Conservation (phyloP, 2,329 filamentous ascomycete genomes). For the Claviceps purpurea region DNA sequence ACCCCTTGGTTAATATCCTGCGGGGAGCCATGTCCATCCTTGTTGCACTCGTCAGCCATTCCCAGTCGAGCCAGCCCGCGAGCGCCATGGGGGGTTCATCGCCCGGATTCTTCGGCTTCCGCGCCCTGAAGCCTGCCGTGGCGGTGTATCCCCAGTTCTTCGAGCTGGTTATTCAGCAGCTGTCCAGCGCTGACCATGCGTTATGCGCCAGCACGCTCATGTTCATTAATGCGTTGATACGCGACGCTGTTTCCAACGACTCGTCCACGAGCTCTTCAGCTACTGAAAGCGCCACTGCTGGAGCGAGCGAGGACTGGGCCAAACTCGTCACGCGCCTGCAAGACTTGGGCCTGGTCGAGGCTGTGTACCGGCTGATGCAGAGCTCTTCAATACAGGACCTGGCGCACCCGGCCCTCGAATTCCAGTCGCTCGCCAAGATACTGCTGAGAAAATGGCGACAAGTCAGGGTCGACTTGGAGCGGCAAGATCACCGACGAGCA, state of each 20-base stretch:
- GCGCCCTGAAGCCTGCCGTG: slow-evolving; percentile 81
- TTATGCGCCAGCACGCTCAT: slow-evolving; percentile 92
- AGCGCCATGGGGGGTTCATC: slow-evolving; percentile 24
- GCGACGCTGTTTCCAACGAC: slow-evolving; percentile 74
- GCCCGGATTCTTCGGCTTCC: slow-evolving; percentile 63
- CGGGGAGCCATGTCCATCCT: slow-evolving; percentile 94
- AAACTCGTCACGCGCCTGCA: slow-evolving; percentile 90
- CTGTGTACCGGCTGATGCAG: slow-evolving; percentile 88
- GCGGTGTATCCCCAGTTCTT: slow-evolving; percentile 88
- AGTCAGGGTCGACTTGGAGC: slow-evolving; percentile 70
- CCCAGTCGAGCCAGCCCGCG: slow-evolving; percentile 41
- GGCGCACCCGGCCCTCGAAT: slow-evolving; percentile 80
- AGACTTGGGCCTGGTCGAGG: slow-evolving; percentile 83
- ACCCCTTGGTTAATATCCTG: slow-evolving; percentile 93
- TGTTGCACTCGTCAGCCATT: slow-evolving; percentile 82
- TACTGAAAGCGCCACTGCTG: slow-evolving; percentile 15
- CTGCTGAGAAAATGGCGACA: slow-evolving; percentile 80
- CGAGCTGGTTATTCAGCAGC: slow-evolving; percentile 79
- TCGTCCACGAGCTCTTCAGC: slow-evolving; percentile 26
- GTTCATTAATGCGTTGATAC: slow-evolving; percentile 87
- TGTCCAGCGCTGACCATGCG: slow-evolving; percentile 88
- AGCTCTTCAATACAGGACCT: slow-evolving; percentile 83
- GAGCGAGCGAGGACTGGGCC: slow-evolving; percentile 61
- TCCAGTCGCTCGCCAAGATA: slow-evolving; percentile 82
- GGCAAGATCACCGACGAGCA: slow-evolving; percentile 74